Percentiles rank a stretch among this genome's conserved stretches.
Conservation (phyloP, 331 rosid species). For the Cucumis variabilis region DNA sequence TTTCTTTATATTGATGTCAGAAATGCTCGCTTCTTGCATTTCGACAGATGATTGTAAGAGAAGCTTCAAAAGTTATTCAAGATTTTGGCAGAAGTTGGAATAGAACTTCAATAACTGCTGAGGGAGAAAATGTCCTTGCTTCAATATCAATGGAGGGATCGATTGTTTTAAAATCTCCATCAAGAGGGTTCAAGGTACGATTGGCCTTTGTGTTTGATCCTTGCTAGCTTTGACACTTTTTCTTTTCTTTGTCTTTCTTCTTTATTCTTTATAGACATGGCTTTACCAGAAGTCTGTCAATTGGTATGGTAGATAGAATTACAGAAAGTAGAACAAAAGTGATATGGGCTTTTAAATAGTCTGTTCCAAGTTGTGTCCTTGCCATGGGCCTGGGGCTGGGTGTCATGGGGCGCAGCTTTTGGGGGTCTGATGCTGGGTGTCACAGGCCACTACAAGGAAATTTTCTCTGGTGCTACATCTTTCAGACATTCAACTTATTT, state of each 20-base stretch:
- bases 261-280: background rate
- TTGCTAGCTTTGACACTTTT: background rate
- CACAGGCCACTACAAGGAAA: background rate
- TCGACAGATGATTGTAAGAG: constrained; percentile 69
- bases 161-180: constrained; percentile 66
- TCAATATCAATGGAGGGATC: constrained; percentile 60
- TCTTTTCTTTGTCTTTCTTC: background rate
- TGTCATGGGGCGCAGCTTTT: too few relatives aligned
- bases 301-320: constrained; percentile 4
- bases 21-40: constrained; percentile 35
- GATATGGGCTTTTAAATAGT: background rate
- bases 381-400: background rate
- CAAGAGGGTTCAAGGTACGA: constrained; percentile 75
- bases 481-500: background rate
- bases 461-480: constrained; percentile 10
- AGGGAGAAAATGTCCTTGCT: constrained; percentile 48
- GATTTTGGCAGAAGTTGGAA: constrained; percentile 58
- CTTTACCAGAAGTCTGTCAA: background rate
- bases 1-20: constrained; percentile 8
- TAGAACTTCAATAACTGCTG: constrained; percentile 42
- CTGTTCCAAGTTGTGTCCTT: background rate
- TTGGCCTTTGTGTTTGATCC: background rate
- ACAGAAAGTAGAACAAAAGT: background rate
- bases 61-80: constrained; percentile 67
- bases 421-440: too few relatives aligned